Evolutionary conservation across 2,329 filamentous ascomycete species (phyloP), one percentile per base, ranked within the genome.

Genomic region (Microdochium nivale): DNA sequence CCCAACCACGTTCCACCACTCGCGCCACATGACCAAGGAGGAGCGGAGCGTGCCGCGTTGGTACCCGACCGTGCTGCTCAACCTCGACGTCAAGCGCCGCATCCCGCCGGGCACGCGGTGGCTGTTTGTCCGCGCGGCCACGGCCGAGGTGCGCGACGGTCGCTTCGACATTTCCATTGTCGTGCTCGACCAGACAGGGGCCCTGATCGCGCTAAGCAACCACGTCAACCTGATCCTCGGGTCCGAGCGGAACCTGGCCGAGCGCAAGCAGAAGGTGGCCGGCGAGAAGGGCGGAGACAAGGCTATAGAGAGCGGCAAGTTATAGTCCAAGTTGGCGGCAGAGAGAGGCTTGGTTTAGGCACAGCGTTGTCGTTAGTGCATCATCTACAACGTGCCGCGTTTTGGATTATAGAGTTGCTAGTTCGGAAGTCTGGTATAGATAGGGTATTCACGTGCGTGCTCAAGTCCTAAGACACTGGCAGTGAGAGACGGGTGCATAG

Each of bases 31-130:
- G 24, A 78, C 80, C 65, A 8, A 50, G 30, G n/a, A 37, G 35
- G 32, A 21, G 30, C 25, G n/a, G 47, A 25, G 13, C 56, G 21
- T 52, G 56, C 53, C 61, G 69, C 79, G 74, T 59, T 86, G 82
- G 82, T 85, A 83, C 65, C 81, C 82, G 3, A 87, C 84, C 2
- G 64, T 87, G 19, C 63, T 82, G 48, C 62, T 87, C 56, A 87
- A 85, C 64, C 60, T 88, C 47, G 84, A 88, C 59, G 70, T 87
- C 47, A 87, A 87, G 70, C 87, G 86, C 61, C 65, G 73, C 16
- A 62, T 87, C 47, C 84, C 83, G 1, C 68, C 68, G 35, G 75
- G 78, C 50, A 78, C 80, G 2, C 80, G 84, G 60, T 87, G 81
- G 77, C 62, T 88, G 52, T 84, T 82, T 62, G 73, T 76, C 25